These are phyloP conservation scores for Eurotiales sp. DNA, from an alignment of 2,329 filamentous ascomycete species.

Conservation along the genomic window DNA sequence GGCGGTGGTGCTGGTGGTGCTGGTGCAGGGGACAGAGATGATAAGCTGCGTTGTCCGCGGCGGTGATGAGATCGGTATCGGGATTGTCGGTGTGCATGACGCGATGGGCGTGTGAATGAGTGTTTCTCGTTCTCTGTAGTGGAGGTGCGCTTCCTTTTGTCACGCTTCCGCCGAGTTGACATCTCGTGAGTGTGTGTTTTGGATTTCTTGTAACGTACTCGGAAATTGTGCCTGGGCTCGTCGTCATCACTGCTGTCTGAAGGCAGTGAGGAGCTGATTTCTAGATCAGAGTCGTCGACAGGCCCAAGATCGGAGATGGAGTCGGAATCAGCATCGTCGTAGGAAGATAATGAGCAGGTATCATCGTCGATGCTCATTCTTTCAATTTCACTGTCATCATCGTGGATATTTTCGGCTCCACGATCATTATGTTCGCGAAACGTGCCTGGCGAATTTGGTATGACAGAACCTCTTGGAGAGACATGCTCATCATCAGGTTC, in stretches of 20 bases:
- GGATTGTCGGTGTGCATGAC: background rate
- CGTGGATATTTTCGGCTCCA: background rate
- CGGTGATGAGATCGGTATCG: background rate
- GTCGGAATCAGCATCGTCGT: background rate
- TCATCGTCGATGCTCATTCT: constrained; percentile 16
- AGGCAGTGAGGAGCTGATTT: background rate
- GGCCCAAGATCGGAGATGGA: background rate
- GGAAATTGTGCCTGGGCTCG: background rate
- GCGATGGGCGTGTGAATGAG: background rate
- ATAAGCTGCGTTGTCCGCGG: background rate
- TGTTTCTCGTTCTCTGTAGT: background rate
- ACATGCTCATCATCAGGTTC: background rate
- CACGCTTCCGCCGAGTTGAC: background rate
- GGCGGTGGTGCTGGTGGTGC: background rate
- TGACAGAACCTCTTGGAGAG: background rate
- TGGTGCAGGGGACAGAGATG: constrained; percentile 4
- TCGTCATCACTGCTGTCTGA: background rate
- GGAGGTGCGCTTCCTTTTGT: background rate
- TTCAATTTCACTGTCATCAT: constrained; percentile 26
- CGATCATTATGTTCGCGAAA: background rate
- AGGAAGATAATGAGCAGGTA: background rate
- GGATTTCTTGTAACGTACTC: background rate
- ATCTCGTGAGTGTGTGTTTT: background rate
- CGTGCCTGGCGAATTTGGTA: background rate
- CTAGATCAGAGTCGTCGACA: background rate